Conservation (phyloP, 2,329 filamentous ascomycete genomes). For the Diaporthe ampelina region DNA sequence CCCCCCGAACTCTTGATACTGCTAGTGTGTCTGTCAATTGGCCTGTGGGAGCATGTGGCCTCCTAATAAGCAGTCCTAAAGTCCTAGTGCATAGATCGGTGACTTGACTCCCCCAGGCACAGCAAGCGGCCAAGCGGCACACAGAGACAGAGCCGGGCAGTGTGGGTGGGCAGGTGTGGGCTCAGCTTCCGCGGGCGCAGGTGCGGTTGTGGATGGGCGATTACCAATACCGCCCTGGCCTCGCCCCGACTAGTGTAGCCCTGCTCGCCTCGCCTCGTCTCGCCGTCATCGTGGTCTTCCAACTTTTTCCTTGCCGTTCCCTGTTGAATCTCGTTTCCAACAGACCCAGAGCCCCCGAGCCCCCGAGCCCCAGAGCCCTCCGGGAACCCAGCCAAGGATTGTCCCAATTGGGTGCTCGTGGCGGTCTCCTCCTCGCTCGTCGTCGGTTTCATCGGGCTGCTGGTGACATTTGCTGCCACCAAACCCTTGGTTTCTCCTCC, state of each 20-base stretch:
- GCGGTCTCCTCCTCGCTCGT: conserved; percentile 10
- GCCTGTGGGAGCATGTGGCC: background rate
- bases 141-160: background rate
- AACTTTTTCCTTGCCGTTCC: conserved; percentile 10
- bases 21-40: background rate
- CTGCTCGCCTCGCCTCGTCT: background rate
- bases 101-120: background rate
- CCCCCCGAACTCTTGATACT: background rate
- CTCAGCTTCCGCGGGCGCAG: background rate
- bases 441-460: conserved; percentile 31
- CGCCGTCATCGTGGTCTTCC: conserved; percentile 30
- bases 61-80: background rate
- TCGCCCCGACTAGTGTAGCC: background rate
- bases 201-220: too few species aligned
- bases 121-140: background rate
- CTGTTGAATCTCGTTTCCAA: conserved; percentile 7
- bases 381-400: conserved; percentile 7
- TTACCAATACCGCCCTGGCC: conserved; percentile 29
- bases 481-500: conserved; percentile 1
- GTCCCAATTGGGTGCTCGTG: conserved; percentile 12
- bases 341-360: conserved; percentile 23
- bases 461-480: conserved; percentile 26
- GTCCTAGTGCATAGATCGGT: background rate
- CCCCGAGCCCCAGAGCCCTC: conserved; percentile 26
- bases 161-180: background rate